Evolutionary conservation across 768 basidiomycete species (phyloP), one percentile per base, ranked within the genome.

Genomic region (Kwoniella europaea): DNA sequence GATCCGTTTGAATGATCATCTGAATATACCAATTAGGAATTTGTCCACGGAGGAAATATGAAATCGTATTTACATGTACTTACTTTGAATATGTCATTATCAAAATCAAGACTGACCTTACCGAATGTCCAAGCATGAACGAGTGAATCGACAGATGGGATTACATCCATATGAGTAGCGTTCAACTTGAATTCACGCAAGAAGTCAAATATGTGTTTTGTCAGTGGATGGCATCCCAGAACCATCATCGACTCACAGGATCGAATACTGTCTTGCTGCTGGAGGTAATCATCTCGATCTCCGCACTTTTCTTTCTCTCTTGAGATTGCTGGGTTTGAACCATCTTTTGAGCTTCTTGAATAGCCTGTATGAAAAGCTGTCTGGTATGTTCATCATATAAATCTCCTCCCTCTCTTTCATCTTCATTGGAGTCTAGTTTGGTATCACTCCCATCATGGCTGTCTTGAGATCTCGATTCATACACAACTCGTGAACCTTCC

Each of bases 91-190:
- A 4, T 13, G 18, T 18, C 46, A 50, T 50, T 10, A 13, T 13
- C 20, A 24, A 55, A 55, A 9, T 55, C 54, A 24, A 24, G 15
- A 3, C 10, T 22, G 15, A 55, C 24, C 20, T n/a, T 10, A 24
- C 54, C 54, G 24, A 55, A 55, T 9, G n/a, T 55, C 54, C 54
- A 55, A 55, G 54, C 54, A 22, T 22, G 54, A n/a, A 24, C 20
- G 54, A 55, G 15, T 12, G 54, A n/a, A 12, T 55, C 54, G 54
- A 55, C 24, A n/a, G 15, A 22, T n/a, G 54, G 20, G 10, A 12
- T 20, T 4, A 7, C 54, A 22, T 12, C 16, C 10, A 18, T 22
- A 24, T 55, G n/a, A 20, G 15, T 12, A 24, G 35, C 3, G 4
- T 35, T 35, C 7, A 9, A 35, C 35, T 35, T 35, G 6, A 9